phyloP scores from a whole-genome alignment of 441 rosid genomes.

The Pelargonium fulgidum region DNA sequence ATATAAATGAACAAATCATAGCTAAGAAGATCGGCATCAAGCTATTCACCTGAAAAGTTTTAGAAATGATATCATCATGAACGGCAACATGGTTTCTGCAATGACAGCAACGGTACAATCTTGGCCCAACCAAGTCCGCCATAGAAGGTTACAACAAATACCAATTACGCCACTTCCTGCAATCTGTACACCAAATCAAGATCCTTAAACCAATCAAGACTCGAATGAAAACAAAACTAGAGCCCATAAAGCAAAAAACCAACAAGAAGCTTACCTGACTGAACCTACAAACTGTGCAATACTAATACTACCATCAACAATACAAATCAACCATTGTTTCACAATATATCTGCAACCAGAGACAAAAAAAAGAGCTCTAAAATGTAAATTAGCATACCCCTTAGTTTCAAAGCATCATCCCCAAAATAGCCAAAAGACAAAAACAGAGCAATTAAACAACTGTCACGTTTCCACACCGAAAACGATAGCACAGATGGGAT shows the following conservation, averaged over 20 bases:
- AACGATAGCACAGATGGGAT: neutral
- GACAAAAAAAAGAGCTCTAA: slow-evolving; percentile 17
- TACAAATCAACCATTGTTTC: slow-evolving; percentile 14
- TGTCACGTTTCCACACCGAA: neutral
- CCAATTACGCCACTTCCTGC: neutral
- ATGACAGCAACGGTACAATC: slow-evolving; percentile 65
- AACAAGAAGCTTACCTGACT: slow-evolving; percentile 21
- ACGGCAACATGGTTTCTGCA: slow-evolving; percentile 62
- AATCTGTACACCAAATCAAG: slow-evolving; percentile 11
- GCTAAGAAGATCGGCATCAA: slow-evolving; percentile 14
- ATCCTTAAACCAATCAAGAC: neutral
- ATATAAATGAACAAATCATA: neutral
- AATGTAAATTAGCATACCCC: neutral
- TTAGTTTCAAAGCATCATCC: neutral
- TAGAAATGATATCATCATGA: slow-evolving; percentile 65
- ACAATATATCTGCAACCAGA: slow-evolving; percentile 20
- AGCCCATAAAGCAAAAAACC: neutral
- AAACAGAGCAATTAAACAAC: neutral
- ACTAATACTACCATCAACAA: neutral
- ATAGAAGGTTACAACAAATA: slow-evolving; percentile 21
- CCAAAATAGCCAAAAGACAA: neutral
- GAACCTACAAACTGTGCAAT: slow-evolving; percentile 11
- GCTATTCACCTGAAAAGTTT: slow-evolving; percentile 52
- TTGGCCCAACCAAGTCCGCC: slow-evolving; percentile 50
- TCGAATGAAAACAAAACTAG: neutral